Conservation (phyloP, 2,329 filamentous ascomycete species). For the Verruconis gallopava region DNA sequence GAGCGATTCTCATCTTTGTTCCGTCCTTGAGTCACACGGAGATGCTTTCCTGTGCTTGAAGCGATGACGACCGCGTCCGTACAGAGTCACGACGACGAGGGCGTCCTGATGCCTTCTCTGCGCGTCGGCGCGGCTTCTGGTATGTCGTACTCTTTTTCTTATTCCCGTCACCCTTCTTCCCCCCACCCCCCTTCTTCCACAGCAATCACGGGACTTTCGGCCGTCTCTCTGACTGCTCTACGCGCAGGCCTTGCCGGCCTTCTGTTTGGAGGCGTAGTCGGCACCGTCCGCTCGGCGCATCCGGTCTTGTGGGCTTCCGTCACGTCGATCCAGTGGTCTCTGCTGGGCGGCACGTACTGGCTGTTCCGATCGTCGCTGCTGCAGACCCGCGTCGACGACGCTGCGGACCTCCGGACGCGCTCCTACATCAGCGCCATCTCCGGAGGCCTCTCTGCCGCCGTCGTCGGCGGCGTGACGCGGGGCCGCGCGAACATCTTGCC, state of each 20-base stretch:
- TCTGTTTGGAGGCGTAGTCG: constrained; percentile 31
- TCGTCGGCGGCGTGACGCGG: constrained; percentile 7
- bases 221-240: neutral
- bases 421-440: constrained; percentile 4
- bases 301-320: constrained; percentile 56
- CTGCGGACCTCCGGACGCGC: constrained; percentile 6
- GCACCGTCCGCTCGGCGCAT: constrained; percentile 50
- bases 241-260: constrained; percentile 53
- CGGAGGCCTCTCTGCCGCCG: constrained; percentile 5
- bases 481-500: constrained; percentile 43
- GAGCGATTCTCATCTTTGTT: neutral
- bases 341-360: constrained; percentile 64
- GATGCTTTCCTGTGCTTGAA: neutral
- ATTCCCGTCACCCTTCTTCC: neutral
- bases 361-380: constrained; percentile 39
- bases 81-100: neutral
- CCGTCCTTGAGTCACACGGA: neutral
- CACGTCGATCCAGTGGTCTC: constrained; percentile 69
- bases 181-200: too few relatives aligned
- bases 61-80: neutral
- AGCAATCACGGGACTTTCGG: constrained; percentile 12
- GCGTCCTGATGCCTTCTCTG: constrained; percentile 1
- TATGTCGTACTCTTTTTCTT: neutral
- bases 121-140: neutral
- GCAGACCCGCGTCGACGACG: constrained; percentile 16